Evolutionary conservation across 1,284 basidiomycete genomes (phyloP).

Genomic region (Cystobasidium sp.): DNA sequence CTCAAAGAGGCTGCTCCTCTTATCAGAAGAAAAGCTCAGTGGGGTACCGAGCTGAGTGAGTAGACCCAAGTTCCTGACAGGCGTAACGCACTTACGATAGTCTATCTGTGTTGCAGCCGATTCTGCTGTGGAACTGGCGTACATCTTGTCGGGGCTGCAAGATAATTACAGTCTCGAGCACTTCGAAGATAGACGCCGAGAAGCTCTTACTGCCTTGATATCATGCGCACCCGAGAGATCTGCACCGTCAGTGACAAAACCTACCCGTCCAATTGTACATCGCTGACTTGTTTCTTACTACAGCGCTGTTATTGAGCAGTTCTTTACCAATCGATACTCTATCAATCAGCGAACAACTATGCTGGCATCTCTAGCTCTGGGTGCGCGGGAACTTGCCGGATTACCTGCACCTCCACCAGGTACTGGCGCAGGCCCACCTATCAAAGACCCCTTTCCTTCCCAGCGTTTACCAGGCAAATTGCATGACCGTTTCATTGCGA

Average conservation of each 20-base stretch:
- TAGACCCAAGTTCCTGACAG: neutral
- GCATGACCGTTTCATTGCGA: conserved; percentile 68
- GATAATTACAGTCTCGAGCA: conserved; percentile 79
- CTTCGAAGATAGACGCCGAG: conserved; percentile 79
- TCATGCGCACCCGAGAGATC: conserved; percentile 74
- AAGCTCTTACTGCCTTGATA: conserved; percentile 76
- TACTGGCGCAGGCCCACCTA: conserved; percentile 42
- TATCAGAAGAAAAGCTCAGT: conserved; percentile 76
- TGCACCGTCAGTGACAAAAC: conserved; percentile 68
- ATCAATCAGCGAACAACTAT: conserved; percentile 80
- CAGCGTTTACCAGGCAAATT: conserved; percentile 72
- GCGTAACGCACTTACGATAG: neutral
- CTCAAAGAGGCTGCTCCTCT: conserved; percentile 76
- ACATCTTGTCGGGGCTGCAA: conserved; percentile 73
- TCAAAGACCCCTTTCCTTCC: conserved; percentile 68
- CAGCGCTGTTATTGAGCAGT: conserved; percentile 85
- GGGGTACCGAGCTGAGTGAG: conserved; percentile 81
- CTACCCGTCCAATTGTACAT: neutral
- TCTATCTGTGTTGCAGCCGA: conserved; percentile 65
- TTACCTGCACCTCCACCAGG: conserved; percentile 63
- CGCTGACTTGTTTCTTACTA: neutral
- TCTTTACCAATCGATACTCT: conserved; percentile 90
- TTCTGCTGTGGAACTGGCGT: conserved; percentile 80
- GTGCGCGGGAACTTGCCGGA: conserved; percentile 80
- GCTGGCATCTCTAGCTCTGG: conserved; percentile 80